Evolutionary conservation across 139 green algal genomes (phyloP), one percentile per base, ranked within the genome.

Genomic region (Yamagishiella unicocca): DNA sequence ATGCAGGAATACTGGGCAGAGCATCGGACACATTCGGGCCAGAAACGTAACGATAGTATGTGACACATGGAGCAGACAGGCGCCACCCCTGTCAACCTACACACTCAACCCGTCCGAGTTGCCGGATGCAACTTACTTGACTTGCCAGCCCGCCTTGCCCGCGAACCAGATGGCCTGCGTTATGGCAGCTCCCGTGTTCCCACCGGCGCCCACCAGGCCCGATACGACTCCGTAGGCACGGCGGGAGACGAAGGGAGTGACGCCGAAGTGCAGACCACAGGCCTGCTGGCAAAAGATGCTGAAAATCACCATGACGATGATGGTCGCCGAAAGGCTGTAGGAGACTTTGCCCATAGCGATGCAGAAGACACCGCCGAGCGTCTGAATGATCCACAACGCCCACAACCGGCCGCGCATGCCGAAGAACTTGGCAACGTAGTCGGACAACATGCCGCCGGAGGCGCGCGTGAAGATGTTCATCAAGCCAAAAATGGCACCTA

Each of bases 391-490:
- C 55, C 67, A 96, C 29, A 97, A 85, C 10, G 73, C 75, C 95
- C 95, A 98, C 24, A 98, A 82, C 19, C 96, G 93, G 33, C 96
- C 96, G 33, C 95, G 88, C 95, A 98, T 98, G 68, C 96, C 96
- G 10, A 54, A 93, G 24, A 27, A 27, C 64, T 84, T 87, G 10
- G 85, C 92, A 1, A 82, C 73, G 27, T 91, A n/a, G 86, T 98
- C 95, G 2, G 92, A 95, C 0, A 90, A 40, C 33, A 95, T 86
- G 71, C 95, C 95, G n/a, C 97, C 97, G 27, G 95, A 66, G 17
- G 97, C 94, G 31, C 98, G 92, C 0, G 94, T 95, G 92, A 98
- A 96, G 58, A 99, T 81, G 94, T 99, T 99, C 91, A 97, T 95
- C 25, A 99, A 83, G 31, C 96, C 95, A 64, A 98, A 98, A 50